These are phyloP conservation scores for Amylocystis lapponica DNA, from an alignment of 768 basidiomycete genomes.

Conservation along the genomic window DNA sequence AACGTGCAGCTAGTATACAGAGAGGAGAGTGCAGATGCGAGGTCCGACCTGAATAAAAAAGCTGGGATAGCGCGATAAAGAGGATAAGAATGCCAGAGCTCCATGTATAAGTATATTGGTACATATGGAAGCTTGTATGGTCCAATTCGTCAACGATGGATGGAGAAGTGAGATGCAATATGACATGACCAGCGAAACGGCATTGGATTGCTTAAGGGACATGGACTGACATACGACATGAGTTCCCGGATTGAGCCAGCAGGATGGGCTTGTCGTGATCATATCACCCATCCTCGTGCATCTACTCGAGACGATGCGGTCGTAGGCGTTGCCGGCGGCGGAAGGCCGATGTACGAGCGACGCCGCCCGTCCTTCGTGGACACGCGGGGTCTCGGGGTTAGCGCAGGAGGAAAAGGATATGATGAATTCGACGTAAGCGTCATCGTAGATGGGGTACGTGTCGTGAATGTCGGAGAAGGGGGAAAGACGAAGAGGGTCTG, in stretches of 20 bases:
- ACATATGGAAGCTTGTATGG: too few species aligned
- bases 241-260: neutral
- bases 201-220: neutral
- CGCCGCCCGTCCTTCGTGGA: slow-evolving; percentile 63
- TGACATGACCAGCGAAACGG: neutral
- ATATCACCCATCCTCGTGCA: slow-evolving; percentile 69
- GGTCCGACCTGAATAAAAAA: slow-evolving; percentile 12
- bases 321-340: slow-evolving; percentile 65
- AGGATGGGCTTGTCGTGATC: slow-evolving; percentile 4
- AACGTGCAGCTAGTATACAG: slow-evolving; percentile 7
- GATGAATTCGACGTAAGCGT: slow-evolving; percentile 63
- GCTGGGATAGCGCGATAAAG: slow-evolving; percentile 3
- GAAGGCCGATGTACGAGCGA: slow-evolving; percentile 69
- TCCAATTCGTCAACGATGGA: too few species aligned
- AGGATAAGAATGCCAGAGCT: neutral
- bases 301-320: slow-evolving; percentile 82
- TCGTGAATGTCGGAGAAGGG: slow-evolving; percentile 57
- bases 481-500: slow-evolving; percentile 87
- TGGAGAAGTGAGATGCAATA: too few species aligned
- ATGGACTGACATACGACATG: neutral
- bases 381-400: slow-evolving; percentile 53
- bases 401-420: slow-evolving; percentile 52
- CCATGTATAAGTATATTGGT: slow-evolving; percentile 4
- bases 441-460: slow-evolving; percentile 74
- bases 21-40: slow-evolving; percentile 11